Evolutionary conservation across 176 grass and related monocot genomes (phyloP).

Genomic region (Triticum turgidum): DNA sequence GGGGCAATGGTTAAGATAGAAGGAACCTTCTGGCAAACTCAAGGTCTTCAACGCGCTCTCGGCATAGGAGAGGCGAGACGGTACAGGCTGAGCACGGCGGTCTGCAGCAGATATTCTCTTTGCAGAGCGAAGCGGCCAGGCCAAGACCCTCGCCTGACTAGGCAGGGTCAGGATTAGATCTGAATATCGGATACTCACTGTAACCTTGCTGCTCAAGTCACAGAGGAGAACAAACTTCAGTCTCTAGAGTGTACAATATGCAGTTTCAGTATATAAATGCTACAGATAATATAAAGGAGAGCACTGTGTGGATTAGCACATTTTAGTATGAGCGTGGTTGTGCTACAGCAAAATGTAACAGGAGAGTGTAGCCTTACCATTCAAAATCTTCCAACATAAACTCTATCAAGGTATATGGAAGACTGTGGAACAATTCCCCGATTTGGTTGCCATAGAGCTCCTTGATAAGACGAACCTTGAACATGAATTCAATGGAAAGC

Average conservation of each 20-base stretch:
- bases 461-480: conserved; percentile 91
- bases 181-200: conserved; percentile 75
- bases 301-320: not conserved
- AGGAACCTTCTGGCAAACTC: conserved; percentile 81
- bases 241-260: not conserved
- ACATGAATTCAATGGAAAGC: conserved; percentile 28
- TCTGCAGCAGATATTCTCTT: conserved; percentile 50
- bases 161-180: conserved; percentile 71
- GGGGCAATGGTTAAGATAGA: not conserved
- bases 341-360: not conserved
- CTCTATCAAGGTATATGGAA: conserved; percentile 85
- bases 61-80: conserved; percentile 69
- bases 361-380: conserved; percentile 56
- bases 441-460: conserved; percentile 96
- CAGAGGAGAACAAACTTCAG: not conserved
- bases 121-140: conserved; percentile 73
- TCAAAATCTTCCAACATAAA: conserved; percentile 90
- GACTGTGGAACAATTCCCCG: conserved; percentile 72
- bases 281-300: conserved; percentile 2
- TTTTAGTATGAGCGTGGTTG: not conserved
- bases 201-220: conserved; percentile 73
- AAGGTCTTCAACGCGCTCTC: conserved; percentile 77
- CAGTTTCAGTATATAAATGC: not conserved
- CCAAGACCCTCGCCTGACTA: conserved; percentile 79
- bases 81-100: conserved; percentile 45